Conservation (phyloP, 2,329 filamentous ascomycete genomes). For the Botrytis paeoniae region DNA sequence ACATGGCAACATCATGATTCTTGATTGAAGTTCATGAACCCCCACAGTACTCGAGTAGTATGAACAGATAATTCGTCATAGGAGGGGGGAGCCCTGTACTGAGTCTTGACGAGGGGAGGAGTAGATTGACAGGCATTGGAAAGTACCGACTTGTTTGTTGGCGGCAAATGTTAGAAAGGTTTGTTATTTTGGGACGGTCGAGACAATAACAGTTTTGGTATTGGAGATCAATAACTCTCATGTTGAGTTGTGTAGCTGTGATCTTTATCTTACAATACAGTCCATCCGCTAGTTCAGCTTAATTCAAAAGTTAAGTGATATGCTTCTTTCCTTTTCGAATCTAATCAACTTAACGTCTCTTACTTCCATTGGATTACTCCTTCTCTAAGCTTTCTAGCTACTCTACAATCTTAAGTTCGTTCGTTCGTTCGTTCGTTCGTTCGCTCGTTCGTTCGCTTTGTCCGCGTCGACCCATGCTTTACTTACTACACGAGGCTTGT, state of each 20-base stretch:
- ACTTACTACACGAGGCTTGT: neutral
- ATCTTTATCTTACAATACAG: neutral
- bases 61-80: neutral
- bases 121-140: neutral
- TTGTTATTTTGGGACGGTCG: neutral
- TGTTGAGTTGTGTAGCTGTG: neutral
- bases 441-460: neutral
- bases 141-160: constrained; percentile 2
- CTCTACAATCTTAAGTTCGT: neutral
- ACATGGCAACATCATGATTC: neutral
- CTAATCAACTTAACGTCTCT: neutral
- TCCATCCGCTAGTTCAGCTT: neutral
- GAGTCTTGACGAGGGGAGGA: neutral
- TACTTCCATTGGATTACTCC: neutral
- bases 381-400: neutral
- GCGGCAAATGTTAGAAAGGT: neutral
- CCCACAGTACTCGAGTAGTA: neutral
- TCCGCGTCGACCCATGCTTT: constrained; percentile 2
- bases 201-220: neutral
- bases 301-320: neutral
- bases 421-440: neutral
- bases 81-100: neutral
- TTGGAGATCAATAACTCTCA: neutral
- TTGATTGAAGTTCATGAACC: neutral
- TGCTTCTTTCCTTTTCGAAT: neutral